phyloP scores from a whole-genome alignment of 495 filamentous ascomycete genomes.

The Peziza echinospora region DNA sequence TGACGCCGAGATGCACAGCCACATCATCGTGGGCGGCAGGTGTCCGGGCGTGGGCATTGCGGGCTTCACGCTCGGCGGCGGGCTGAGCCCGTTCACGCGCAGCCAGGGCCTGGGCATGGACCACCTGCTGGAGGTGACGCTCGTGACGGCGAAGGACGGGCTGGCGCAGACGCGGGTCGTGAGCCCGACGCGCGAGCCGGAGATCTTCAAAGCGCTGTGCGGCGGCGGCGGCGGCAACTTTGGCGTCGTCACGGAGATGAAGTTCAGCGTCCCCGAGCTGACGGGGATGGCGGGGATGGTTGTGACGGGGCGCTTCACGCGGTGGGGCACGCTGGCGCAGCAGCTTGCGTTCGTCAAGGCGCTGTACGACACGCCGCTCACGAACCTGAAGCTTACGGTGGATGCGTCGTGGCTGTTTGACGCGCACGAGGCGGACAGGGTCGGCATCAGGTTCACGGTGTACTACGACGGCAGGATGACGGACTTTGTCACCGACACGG shows the following conservation, averaged over 20 bases:
- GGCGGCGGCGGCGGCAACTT: constrained; percentile 22
- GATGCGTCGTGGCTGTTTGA: background rate
- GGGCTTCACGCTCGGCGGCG: constrained; percentile 1
- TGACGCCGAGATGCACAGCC: background rate
- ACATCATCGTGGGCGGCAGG: constrained; percentile 1
- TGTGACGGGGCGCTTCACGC: background rate
- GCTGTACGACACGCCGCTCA: background rate
- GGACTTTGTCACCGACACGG: no score
- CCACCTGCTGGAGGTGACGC: constrained; percentile 22
- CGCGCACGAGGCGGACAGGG: background rate
- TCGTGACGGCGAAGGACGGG: constrained; percentile 24
- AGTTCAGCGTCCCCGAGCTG: background rate
- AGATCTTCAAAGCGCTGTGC: constrained; percentile 29
- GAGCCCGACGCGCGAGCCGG: constrained; percentile 21
- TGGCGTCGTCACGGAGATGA: constrained; percentile 11
- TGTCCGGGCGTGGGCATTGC: constrained; percentile 10
- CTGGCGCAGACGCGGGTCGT: constrained; percentile 18
- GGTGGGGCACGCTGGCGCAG: no score
- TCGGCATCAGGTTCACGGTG: background rate
- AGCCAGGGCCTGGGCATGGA: constrained; percentile 6
- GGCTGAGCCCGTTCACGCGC: constrained; percentile 1
- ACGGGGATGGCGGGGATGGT: background rate
- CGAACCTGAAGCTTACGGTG: background rate
- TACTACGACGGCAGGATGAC: background rate
- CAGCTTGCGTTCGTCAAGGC: background rate